Evolutionary conservation across 805 yeast genomes (phyloP), one percentile per base, ranked within the genome.

Genomic region (Maudiozyma saulgeensis): DNA sequence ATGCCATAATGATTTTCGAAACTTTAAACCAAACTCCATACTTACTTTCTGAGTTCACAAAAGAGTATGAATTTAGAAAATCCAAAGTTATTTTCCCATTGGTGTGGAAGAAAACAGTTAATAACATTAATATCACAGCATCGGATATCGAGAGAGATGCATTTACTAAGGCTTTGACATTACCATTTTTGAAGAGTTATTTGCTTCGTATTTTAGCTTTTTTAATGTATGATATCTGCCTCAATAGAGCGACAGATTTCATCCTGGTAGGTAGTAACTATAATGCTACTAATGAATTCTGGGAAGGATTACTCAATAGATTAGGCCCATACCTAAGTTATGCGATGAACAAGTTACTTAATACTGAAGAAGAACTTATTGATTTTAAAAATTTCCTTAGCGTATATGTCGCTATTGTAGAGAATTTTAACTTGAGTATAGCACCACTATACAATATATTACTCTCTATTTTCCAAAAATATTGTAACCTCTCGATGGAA

Each of bases 1-100:
- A 91, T 67, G 81, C 95, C 4, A 77, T 87, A 26, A 72, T 90
- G 57, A 95, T 93, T 1, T 90, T 83, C 61, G 79, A 82, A 51
- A 81, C 89, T 3, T 73, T 90, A 44, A 80, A 82, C 46, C 84
- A 82, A 58, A 68, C 74, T 16, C 80, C 77, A n/a, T 74, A 73
- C 46, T 73, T 93, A 47, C 73, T 78, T 42, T 71, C 73, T 35
- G 81, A 81, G 51, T 81, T 85, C 55, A 79, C 80, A 47, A 81
- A 80, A 53, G 96, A 87, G 63, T 72, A 91, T 69, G 69, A 79
- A 47, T 74, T 80, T 49, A 81, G 86, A 64, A 79, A 87, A 55
- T 85, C 81, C 53, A 71, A 86, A 52, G 66, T 89, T 15, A 75
- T 89, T 9, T 79, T 85, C 53, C 88, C 88, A 0, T 71, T 80